Evolutionary conservation across 805 yeast genomes (phyloP).

Genomic region (Torulaspora indica): DNA sequence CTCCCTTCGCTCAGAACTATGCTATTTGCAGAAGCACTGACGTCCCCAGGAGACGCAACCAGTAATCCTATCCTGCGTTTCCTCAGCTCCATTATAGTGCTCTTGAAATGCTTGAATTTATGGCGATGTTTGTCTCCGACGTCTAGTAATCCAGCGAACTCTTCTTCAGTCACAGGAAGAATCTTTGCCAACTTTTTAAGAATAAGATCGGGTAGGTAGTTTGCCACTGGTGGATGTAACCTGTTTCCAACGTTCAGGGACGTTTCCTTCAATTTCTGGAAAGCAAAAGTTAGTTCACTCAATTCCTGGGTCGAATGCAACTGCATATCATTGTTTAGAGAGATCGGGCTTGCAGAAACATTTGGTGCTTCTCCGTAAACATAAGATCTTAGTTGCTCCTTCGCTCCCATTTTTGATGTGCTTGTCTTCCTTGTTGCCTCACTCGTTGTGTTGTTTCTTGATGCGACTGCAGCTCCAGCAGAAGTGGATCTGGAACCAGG

Average conservation of each 20-base stretch:
- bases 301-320: constrained; percentile 25
- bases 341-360: constrained; percentile 13
- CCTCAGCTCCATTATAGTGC: constrained; percentile 22
- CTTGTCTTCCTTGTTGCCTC: background rate
- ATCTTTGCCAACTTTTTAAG: constrained; percentile 25
- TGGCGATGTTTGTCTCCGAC: constrained; percentile 19
- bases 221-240: constrained; percentile 25
- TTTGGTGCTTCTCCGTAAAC: constrained; percentile 3
- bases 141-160: constrained; percentile 23
- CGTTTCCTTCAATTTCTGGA: constrained; percentile 23
- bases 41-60: constrained; percentile 5
- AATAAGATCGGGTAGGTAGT: constrained; percentile 25
- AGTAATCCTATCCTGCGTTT: constrained; percentile 17
- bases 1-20: constrained; percentile 20
- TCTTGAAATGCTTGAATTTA: constrained; percentile 25
- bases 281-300: constrained; percentile 23
- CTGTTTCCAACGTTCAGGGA: constrained; percentile 22
- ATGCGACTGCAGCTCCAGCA: constrained; percentile 6
- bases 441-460: constrained; percentile 3
- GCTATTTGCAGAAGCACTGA: constrained; percentile 10
- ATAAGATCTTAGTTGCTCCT: constrained; percentile 4
- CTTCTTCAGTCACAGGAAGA: constrained; percentile 27
- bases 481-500: constrained; percentile 19
- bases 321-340: constrained; percentile 11
- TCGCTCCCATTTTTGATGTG: background rate